Conservation (phyloP, 106 monocot species). For the Acorus calamus region DNA sequence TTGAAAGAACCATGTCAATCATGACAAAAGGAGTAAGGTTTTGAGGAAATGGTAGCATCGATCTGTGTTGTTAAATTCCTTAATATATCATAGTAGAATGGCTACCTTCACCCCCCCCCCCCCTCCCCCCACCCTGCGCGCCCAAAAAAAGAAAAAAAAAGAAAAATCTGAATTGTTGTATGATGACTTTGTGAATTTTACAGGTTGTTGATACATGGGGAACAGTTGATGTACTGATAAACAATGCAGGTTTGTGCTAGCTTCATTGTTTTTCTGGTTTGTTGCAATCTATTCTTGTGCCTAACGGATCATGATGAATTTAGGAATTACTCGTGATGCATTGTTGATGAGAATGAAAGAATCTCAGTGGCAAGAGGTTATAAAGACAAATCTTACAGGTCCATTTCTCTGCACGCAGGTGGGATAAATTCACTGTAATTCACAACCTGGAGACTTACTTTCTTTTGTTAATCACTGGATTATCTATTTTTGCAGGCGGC, state of each 20-base stretch:
- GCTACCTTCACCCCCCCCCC: too few relatives aligned
- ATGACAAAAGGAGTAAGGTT: too few relatives aligned
- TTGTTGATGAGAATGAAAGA: constrained; percentile 91
- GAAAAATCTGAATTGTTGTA: too few relatives aligned
- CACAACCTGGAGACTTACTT: neutral
- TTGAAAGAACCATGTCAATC: too few relatives aligned
- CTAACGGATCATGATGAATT: neutral
- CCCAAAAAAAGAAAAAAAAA: too few relatives aligned
- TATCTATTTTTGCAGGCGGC: constrained; percentile 49
- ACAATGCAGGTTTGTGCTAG: constrained; percentile 60
- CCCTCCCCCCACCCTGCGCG: too few relatives aligned
- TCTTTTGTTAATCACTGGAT: neutral
- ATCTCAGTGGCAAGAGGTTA: constrained; percentile 88
- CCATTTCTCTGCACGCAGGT: constrained; percentile 91
- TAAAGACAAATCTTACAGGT: constrained; percentile 83
- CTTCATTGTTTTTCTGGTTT: neutral
- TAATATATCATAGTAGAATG: too few relatives aligned
- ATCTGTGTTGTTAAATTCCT: too few relatives aligned
- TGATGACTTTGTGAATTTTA: constrained; percentile 4
- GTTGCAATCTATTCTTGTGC: neutral
- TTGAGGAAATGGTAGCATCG: too few relatives aligned
- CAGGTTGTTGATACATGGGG: constrained; percentile 82
- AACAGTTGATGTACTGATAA: constrained; percentile 73
- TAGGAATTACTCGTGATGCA: constrained; percentile 79
- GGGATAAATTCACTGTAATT: neutral